A percentile compares a stretch with the other conserved stretches of the same genome.
phyloP scores from a whole-genome alignment of 1,284 basidiomycete species.

The Pyrrhoderma noxium region DNA sequence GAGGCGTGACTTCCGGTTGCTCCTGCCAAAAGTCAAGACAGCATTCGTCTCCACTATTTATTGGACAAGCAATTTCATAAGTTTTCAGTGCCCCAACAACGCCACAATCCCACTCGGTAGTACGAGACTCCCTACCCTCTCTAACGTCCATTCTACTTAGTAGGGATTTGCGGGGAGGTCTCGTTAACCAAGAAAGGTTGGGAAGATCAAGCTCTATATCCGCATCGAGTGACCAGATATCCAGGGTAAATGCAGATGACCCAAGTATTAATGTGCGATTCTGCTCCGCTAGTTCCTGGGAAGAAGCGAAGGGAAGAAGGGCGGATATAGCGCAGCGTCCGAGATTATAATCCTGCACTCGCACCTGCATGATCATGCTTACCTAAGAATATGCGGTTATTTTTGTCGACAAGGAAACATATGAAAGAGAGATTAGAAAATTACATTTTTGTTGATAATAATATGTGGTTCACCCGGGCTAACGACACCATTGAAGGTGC shows the following conservation, averaged over 20 bases:
- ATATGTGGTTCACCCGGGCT: conserved; percentile 8
- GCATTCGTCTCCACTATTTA: not conserved
- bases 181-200: conserved; percentile 2
- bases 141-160: not conserved
- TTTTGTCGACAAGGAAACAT: not conserved
- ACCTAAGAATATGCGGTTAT: not conserved
- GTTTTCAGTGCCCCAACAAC: conserved; percentile 1
- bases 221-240: conserved; percentile 3
- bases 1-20: conserved; percentile 4
- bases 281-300: not conserved
- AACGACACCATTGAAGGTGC: conserved; percentile 9
- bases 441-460: not conserved
- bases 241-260: not conserved
- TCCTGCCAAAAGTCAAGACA: conserved; percentile 10
- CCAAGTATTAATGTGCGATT: conserved; percentile 1
- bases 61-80: conserved; percentile 3
- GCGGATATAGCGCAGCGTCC: conserved; percentile 3
- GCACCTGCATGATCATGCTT: conserved; percentile 7
- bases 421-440: not conserved
- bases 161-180: not conserved
- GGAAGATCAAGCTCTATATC: conserved; percentile 1
- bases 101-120: conserved; percentile 4
- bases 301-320: not conserved
- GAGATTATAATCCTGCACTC: conserved; percentile 8
- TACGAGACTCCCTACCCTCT: not conserved